Evolutionary conservation across 768 basidiomycete species (phyloP), one percentile per base, ranked within the genome.

Genomic region (Auricularia auricula-judae): DNA sequence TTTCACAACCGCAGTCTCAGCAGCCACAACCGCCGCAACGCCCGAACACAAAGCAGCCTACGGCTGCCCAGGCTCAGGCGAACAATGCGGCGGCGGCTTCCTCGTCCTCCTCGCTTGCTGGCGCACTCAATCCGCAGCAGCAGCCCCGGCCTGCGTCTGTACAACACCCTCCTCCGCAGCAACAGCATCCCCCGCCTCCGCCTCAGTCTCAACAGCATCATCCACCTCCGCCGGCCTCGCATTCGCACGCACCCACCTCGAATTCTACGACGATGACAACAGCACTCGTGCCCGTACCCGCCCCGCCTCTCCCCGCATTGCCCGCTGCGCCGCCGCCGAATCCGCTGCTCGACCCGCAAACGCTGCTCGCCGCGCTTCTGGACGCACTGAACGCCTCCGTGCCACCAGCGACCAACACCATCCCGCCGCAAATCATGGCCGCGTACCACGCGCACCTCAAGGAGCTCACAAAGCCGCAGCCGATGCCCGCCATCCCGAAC

Each of bases 391-490:
- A 59, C 56, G 71, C 0, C 86, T 89, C 73, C 7, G 23, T 7
- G 14, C 29, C 56, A 33, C 5, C 29, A 34, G 10, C 56, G 56
- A 21, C 56, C 8, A 29, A 18, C 8, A 78, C 76, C 53, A 80
- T 79, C 1, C 53, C 87, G 0, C 82, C 84, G 2, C 82, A 78
- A 18, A 84, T 89, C 10, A 87, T 89, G 72, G 87, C 91, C 36
- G 86, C 89, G 0, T 92, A 90, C 79, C 86, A 84, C 71, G 84
- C 86, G 1, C 90, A 91, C 67, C 80, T 92, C 18, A 80, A 66
- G 77, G 51, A 66, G 23, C 70, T 77, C 35, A 73, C 74, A 53
- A 80, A 80, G 68, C 75, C 75, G 18, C 72, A 75, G 62, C 74
- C 77, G 42, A 70, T 71, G n/a, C 80, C 83, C 62, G 73, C 82